Evolutionary conservation across 306 rosid genomes (phyloP).

Genomic region (Adenanthera pavonina): DNA sequence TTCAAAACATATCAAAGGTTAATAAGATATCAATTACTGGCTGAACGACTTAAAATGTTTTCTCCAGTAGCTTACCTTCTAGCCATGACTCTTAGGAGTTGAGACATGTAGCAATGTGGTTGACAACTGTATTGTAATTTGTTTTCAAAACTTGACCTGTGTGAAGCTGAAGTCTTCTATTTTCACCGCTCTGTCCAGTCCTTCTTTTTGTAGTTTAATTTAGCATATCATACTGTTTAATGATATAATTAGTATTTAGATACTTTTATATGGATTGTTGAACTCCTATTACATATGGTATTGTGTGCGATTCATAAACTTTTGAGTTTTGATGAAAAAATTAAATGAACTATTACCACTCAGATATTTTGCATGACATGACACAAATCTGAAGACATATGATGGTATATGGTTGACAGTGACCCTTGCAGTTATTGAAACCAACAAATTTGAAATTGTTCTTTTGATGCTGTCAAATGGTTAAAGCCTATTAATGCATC

Average conservation of each 20-base stretch:
- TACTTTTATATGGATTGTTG: conserved; percentile 25
- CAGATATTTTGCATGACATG: background rate
- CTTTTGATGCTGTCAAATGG: background rate
- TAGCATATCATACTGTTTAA: conserved; percentile 1
- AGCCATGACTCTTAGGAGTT: conserved; percentile 1
- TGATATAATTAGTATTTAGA: background rate
- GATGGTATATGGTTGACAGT: background rate
- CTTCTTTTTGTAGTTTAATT: background rate
- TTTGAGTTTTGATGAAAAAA: conserved; percentile 9
- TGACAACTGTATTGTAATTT: conserved; percentile 25
- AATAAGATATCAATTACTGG: background rate
- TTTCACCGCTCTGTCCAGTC: background rate
- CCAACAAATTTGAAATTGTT: background rate
- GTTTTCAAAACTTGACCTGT: background rate
- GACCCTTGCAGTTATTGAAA: background rate
- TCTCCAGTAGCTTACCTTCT: background rate
- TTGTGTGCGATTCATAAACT: conserved; percentile 20
- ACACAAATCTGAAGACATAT: background rate
- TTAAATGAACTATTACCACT: background rate
- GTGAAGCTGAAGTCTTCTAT: background rate
- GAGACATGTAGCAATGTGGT: background rate
- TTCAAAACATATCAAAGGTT: background rate
- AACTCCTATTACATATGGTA: conserved; percentile 14
- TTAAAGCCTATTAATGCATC: background rate
- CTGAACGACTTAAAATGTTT: background rate